A percentile compares a stretch with the other conserved stretches of the same genome.
Evolutionary conservation across 1,284 basidiomycete species (phyloP).

Genomic region (Pseudozyma sp.): DNA sequence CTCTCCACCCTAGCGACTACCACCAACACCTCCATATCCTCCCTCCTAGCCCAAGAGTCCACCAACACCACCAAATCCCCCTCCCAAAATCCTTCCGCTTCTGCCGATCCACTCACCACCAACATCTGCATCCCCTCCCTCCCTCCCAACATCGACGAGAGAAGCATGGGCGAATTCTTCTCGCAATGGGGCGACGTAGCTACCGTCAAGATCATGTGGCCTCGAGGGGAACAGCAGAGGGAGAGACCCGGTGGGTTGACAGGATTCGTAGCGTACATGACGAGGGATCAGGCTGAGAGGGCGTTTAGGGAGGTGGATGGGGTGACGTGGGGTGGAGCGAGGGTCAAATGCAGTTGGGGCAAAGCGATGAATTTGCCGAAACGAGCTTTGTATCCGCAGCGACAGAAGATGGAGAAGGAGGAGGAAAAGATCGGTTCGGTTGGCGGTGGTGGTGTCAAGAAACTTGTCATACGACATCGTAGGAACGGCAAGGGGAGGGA

Average conservation of each 20-base stretch:
- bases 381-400: conserved; percentile 23
- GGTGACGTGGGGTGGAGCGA: conserved; percentile 86
- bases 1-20: conserved; percentile 68
- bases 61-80: conserved; percentile 75
- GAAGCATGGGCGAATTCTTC: conserved; percentile 85
- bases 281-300: conserved; percentile 84
- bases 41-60: conserved; percentile 74
- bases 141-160: conserved; percentile 84
- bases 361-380: conserved; percentile 88
- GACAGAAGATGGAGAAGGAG: background rate
- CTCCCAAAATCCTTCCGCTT: conserved; percentile 83
- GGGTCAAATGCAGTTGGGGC: conserved; percentile 91
- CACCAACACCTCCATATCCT: conserved; percentile 37
- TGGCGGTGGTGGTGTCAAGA: conserved; percentile 3
- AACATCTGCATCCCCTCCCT: conserved; percentile 90
- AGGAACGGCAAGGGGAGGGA: background rate
- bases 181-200: conserved; percentile 73
- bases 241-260: conserved; percentile 80
- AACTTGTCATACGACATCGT: conserved; percentile 30
- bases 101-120: conserved; percentile 83
- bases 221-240: conserved; percentile 70
- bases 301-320: conserved; percentile 89
- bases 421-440: background rate
- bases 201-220: conserved; percentile 70
- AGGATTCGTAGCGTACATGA: conserved; percentile 97